These are phyloP conservation scores for Amesomyces nigricolor DNA, from an alignment of 2,329 filamentous ascomycete genomes.

Conservation along the genomic window DNA sequence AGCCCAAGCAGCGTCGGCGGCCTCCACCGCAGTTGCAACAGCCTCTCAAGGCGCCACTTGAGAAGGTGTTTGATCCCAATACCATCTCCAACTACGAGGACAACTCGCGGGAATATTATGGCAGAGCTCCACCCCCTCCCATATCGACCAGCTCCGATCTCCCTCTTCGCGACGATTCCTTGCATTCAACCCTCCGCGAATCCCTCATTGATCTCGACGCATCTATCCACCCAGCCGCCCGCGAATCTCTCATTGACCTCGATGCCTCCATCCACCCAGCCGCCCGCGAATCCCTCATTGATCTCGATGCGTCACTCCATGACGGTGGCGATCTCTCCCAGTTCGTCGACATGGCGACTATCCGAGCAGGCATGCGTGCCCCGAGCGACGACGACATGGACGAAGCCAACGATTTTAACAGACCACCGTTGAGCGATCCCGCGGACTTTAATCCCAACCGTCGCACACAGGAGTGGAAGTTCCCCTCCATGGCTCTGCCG, in stretches of 20 bases:
- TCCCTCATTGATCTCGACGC: too few relatives aligned
- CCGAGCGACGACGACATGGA: conserved; percentile 47
- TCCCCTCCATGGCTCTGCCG: conserved; percentile 45
- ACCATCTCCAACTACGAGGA: conserved; percentile 60
- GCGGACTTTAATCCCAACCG: conserved; percentile 44
- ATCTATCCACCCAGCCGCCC: too few relatives aligned
- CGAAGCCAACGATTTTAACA: conserved; percentile 41
- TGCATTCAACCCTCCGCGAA: conserved; percentile 43
- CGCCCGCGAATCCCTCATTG: conserved; percentile 52
- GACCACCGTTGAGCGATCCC: conserved; percentile 53
- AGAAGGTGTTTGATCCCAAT: conserved; percentile 62
- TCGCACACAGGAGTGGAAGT: conserved; percentile 48
- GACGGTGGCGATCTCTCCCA: conserved; percentile 51
- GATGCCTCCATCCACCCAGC: too few relatives aligned
- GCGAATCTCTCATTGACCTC: too few relatives aligned
- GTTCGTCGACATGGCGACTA: conserved; percentile 58
- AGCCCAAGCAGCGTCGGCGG: conserved; percentile 45
- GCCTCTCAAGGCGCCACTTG: conserved; percentile 53
- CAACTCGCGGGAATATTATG: conserved; percentile 57
- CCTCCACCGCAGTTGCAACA: conserved; percentile 52
- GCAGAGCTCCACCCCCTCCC: conserved; percentile 38
- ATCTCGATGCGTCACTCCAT: conserved; percentile 55
- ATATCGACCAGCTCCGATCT: conserved; percentile 45
- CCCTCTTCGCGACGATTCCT: conserved; percentile 53
- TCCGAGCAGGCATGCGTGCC: conserved; percentile 44